Conservation (phyloP, 768 basidiomycete species). For the Leccinum ochraceum region DNA sequence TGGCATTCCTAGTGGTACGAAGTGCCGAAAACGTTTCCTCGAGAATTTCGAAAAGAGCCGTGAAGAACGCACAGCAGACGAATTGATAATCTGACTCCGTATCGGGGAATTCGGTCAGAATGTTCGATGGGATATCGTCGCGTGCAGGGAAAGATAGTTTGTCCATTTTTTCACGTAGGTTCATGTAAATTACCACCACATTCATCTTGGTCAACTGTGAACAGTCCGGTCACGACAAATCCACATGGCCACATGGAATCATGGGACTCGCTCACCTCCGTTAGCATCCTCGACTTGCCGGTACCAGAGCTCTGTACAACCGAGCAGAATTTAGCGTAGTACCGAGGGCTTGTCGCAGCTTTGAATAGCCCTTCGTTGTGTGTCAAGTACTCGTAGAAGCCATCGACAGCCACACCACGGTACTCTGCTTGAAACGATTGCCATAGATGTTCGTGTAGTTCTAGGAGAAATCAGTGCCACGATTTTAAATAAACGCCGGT, state of each 20-base stretch:
- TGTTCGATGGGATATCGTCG: not conserved
- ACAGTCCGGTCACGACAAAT: not conserved
- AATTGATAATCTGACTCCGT: not conserved
- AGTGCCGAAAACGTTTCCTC: not conserved
- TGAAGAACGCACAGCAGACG: not conserved
- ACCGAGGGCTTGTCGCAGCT: not conserved
- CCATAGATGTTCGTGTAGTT: not conserved
- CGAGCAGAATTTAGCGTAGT: not conserved
- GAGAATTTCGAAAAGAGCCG: not conserved
- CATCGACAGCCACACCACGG: not conserved
- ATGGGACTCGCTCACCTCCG: not conserved
- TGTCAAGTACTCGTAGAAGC: not conserved
- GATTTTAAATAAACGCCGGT: not conserved
- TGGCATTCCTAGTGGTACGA: not conserved
- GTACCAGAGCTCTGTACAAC: not conserved
- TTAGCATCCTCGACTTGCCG: not conserved
- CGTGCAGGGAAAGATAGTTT: not conserved
- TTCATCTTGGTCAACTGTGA: not conserved
- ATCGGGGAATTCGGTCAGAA: not conserved
- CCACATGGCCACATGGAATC: not conserved
- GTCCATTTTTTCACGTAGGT: not conserved
- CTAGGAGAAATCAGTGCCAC: not conserved
- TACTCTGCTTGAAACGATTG: not conserved
- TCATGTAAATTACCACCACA: not conserved
- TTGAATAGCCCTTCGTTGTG: not conserved